Evolutionary conservation across 495 filamentous ascomycete species (phyloP).

Genomic region (Penicillium malachiteum): DNA sequence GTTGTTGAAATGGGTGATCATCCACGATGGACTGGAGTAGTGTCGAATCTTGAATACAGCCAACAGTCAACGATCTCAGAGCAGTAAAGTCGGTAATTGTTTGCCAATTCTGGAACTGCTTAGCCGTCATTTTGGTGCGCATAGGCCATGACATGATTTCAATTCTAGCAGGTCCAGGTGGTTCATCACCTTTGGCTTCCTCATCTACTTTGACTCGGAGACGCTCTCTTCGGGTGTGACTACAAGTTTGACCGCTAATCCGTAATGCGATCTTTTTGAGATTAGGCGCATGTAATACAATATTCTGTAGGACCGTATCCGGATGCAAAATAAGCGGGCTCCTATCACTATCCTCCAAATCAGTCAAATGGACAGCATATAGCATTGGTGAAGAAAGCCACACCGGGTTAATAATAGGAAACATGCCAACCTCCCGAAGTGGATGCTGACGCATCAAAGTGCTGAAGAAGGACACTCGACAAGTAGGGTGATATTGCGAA

Average conservation of each 20-base stretch:
- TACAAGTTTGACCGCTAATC: no score
- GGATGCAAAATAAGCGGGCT: not conserved
- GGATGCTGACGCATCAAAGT: not conserved
- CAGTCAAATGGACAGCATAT: not conserved
- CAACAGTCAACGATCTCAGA: not conserved
- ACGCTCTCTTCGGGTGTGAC: no score
- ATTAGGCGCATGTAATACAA: not conserved
- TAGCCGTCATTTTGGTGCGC: not conserved
- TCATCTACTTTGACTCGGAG: not conserved
- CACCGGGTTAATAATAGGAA: not conserved
- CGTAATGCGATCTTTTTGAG: not conserved
- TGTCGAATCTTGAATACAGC: not conserved
- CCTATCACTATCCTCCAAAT: not conserved
- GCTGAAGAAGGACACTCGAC: not conserved
- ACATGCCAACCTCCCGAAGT: not conserved
- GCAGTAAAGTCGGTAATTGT: not conserved
- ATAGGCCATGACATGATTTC: not conserved
- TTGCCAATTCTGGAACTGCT: not conserved
- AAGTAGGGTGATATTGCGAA: conserved; percentile 1
- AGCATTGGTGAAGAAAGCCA: not conserved
- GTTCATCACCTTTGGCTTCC: not conserved
- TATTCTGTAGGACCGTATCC: not conserved
- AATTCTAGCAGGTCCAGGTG: not conserved
- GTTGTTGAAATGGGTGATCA: not conserved
- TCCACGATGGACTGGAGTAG: not conserved